Base-by-base conservation (phyloP, 1,139 yeast genomes). In the Saccharomycopsis crataegensis region DNA sequence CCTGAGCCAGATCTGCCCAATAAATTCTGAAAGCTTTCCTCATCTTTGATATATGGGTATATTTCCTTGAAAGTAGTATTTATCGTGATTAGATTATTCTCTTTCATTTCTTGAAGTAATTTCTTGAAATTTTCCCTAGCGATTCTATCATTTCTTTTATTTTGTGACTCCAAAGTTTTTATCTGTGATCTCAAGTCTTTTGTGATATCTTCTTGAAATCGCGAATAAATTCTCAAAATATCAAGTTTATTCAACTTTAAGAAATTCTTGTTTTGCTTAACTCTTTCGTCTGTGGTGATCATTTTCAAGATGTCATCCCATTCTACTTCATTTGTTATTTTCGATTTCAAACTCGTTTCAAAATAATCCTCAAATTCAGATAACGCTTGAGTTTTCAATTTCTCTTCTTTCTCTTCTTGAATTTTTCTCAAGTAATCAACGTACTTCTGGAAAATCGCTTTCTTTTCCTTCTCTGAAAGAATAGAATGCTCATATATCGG, bases 1-100 rank as follows among this genome's bases (percentile, higher is more conserved):
- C 82, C 75, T 0, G 97, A 89, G 0, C 97, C 97, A 46, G 80
- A 75, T 56, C 91, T 76, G 0, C 96, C 96, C 57, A 90, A 76
- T 45, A 89, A 62, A 28, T 77, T 80, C 14, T 77, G 65, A 62
- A 85, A 89, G 16, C 81, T 70, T 52, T 72, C 75, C 57, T 85
- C 85, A 34, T 78, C 76, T 59, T 80, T 81, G 1, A 90, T 62
- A 2, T 65, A 56, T 0, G 78, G 72, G 42, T 79, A 72, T 6
- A 87, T 64, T 32, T 82, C 82, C 53, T 68, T 70, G 83, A 94
- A 89, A 53, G 68, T 72, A 0, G 88, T 73, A 52, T 75, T 77
- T 2, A 86, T 80, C 22, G 70, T 74, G 17, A 86, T 73, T n/a
- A 64, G 59, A 1, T 74, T 71, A n/a, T 68, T 59, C 1, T 66